Base-by-base conservation (phyloP, 1,284 basidiomycete genomes). In the Ustilago shanxiensis region DNA sequence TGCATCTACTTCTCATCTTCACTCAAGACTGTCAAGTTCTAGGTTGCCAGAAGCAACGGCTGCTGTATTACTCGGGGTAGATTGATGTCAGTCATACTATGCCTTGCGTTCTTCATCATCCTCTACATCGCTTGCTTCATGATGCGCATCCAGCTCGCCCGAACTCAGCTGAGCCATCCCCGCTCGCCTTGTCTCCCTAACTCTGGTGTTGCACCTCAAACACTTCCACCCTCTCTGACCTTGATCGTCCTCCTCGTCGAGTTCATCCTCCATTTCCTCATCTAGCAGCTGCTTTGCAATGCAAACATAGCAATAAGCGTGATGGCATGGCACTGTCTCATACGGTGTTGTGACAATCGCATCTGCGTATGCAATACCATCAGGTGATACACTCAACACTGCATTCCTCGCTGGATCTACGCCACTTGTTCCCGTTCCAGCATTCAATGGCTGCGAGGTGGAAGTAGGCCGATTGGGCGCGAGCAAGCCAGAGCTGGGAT, bases 291-390 rank as follows among this genome's bases (percentile, higher is more conserved):
- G 73, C 20, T 64, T 75, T 4, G 81, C 70, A 28, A 86, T 77
- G 66, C 85, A 86, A 33, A 79, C 73, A 57, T 86, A 86, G 75
- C 85, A 86, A 63, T 86, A 86, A 13, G 39, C 29, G 22, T 80
- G 69, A 1, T 69, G 60, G 57, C 85, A 86, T 20, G 81, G 82
- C n/a, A 78, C 52, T n/a, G 79, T 78, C 37, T 70, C 64, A 70
- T 86, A 86, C 2, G 85, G 71, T 7, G 77, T 78, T 18, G 79
- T 77, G 3, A 77, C 62, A 47, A 79, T 66, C 8, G 82, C 80
- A 39, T 82, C 80, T 18, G 81, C 76, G 54, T 83, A 85, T 8
- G 72, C 64, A 13, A 85, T 71, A 2, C 84, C 84, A 28, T 74
- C 77, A 0, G 81, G 72, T 20, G 77, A 77, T 0, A 79, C 77